A percentile compares a stretch with the other conserved stretches of the same genome.
Conservation (phyloP, 805 yeast genomes). For the Saccharomycopsis javanensis region DNA sequence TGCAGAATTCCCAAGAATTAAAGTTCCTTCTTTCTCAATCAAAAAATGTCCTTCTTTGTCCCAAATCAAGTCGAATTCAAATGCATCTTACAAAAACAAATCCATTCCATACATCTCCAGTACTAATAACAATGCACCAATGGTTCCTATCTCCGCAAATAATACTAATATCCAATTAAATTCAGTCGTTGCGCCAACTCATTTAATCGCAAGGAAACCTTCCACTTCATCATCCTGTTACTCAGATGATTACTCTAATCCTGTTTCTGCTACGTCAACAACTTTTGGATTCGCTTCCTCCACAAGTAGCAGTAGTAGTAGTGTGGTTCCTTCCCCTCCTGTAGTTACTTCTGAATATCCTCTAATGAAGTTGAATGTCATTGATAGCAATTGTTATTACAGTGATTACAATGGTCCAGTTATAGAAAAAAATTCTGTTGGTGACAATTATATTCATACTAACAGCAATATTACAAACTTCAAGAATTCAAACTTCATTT, state of each 20-base stretch:
- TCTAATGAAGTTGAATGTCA: background rate
- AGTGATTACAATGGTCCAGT: background rate
- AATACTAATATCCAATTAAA: background rate
- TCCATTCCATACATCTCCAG: background rate
- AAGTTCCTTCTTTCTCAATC: background rate
- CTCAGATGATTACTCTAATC: background rate
- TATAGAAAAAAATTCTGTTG: background rate
- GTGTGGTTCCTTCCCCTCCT: background rate
- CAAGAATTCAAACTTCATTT: background rate
- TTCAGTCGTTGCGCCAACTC: background rate
- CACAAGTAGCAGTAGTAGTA: background rate
- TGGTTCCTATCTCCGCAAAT: background rate
- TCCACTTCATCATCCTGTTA: background rate
- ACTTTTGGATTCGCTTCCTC: background rate
- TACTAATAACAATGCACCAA: background rate
- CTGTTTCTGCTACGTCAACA: background rate
- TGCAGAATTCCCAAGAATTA: background rate
- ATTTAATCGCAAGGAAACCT: background rate
- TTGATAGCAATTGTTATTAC: background rate
- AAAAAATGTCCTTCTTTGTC: conserved; percentile 15
- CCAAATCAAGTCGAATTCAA: conserved; percentile 4
- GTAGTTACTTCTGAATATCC: background rate
- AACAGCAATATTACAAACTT: background rate
- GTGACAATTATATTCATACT: background rate
- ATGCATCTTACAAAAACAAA: background rate